Evolutionary conservation across 208 protist genomes (phyloP).

Genomic region (Plasmodiophora brassicae): DNA sequence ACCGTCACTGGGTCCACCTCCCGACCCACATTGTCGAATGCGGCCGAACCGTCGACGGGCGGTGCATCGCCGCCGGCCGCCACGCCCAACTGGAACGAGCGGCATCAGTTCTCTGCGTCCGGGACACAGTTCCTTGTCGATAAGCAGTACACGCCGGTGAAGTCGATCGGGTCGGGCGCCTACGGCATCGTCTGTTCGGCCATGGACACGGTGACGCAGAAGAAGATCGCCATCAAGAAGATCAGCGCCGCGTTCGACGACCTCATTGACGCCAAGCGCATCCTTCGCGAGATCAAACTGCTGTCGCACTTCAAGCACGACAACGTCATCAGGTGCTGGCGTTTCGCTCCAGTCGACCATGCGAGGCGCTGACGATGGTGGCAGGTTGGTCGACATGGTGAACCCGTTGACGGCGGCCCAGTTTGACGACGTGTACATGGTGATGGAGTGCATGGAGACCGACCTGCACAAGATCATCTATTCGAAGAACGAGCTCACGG

Average conservation of each 20-base stretch:
- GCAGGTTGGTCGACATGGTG: constrained; percentile 16
- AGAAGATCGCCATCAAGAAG: constrained; percentile 59
- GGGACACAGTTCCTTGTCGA: constrained; percentile 54
- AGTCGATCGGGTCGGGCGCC: constrained; percentile 61
- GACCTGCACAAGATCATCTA: constrained; percentile 65
- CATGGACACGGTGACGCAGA: constrained; percentile 27
- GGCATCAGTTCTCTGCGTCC: constrained; percentile 34
- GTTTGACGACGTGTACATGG: constrained; percentile 62
- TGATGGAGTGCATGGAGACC: constrained; percentile 65
- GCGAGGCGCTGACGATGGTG: neutral
- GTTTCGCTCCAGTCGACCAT: neutral
- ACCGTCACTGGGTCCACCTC: no score
- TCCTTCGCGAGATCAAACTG: constrained; percentile 56
- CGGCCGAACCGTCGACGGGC: no score
- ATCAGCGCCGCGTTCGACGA: constrained; percentile 55
- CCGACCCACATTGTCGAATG: no score
- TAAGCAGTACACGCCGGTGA: constrained; percentile 50
- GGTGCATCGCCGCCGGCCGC: no score
- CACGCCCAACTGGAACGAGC: constrained; percentile 22
- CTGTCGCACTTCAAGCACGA: constrained; percentile 59
- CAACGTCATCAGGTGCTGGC: constrained; percentile 52
- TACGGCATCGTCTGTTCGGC: constrained; percentile 62
- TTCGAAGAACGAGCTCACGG: constrained; percentile 54
- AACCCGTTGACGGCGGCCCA: neutral
- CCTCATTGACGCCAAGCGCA: constrained; percentile 54